These are phyloP conservation scores for Hanseniaspora singularis DNA, from an alignment of 805 yeast genomes.

Conservation along the genomic window DNA sequence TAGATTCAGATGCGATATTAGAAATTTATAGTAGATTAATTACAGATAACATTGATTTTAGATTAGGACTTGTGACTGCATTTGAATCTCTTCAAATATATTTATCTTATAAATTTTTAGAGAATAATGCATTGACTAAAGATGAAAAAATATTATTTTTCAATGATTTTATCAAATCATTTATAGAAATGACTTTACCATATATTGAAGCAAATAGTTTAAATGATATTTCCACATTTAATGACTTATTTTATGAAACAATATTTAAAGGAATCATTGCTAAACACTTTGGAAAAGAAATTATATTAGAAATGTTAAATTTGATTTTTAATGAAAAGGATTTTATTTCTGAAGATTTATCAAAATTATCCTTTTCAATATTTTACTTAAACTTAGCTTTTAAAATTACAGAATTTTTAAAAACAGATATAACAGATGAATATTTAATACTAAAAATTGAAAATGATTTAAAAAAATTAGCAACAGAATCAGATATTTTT, in stretches of 20 bases:
- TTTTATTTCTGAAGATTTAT: slow-evolving; percentile 15
- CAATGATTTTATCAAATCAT: slow-evolving; percentile 8
- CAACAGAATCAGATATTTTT: slow-evolving; percentile 30
- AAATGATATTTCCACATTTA: slow-evolving; percentile 30
- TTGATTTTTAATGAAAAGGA: slow-evolving; percentile 16
- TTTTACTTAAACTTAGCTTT: slow-evolving; percentile 22
- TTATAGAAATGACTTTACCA: slow-evolving; percentile 9
- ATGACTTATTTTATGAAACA: slow-evolving; percentile 26
- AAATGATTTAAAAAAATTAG: slow-evolving; percentile 29
- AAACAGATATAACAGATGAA: slow-evolving; percentile 27
- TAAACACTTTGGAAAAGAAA: background rate
- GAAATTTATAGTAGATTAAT: slow-evolving; percentile 15
- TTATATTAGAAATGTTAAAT: slow-evolving; percentile 23
- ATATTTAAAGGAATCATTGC: slow-evolving; percentile 17
- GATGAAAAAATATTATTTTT: slow-evolving; percentile 20
- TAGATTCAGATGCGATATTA: slow-evolving; percentile 13
- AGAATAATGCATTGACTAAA: slow-evolving; percentile 14
- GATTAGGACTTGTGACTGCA: slow-evolving; percentile 12
- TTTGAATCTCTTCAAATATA: slow-evolving; percentile 13
- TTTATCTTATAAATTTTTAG: slow-evolving; percentile 1
- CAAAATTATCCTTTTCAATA: slow-evolving; percentile 10
- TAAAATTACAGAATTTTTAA: slow-evolving; percentile 20
- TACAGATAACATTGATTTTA: slow-evolving; percentile 9
- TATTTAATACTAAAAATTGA: slow-evolving; percentile 26
- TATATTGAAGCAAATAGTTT: slow-evolving; percentile 20